Percentiles rank a stretch among this genome's conserved stretches.
phyloP scores from a whole-genome alignment of 768 basidiomycete genomes.

The Podaxis rugospora region DNA sequence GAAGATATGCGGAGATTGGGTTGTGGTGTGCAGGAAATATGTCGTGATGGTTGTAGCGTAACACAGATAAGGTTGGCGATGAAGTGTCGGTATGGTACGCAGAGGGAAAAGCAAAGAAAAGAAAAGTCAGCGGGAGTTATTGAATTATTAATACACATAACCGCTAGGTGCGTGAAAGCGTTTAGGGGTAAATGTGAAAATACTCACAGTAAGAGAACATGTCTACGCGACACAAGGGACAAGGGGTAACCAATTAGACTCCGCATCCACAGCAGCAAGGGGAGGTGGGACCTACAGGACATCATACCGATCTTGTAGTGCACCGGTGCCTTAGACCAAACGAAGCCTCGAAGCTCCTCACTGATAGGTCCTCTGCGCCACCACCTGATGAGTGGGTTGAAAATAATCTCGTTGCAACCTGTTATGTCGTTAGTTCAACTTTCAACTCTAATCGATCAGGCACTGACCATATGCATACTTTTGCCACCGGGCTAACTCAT shows the following conservation, averaged over 20 bases:
- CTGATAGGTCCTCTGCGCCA: constrained; percentile 76
- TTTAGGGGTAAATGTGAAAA: constrained; percentile 9
- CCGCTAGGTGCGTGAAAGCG: neutral
- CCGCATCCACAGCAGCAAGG: neutral
- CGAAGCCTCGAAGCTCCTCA: constrained; percentile 63
- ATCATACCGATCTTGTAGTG: constrained; percentile 84
- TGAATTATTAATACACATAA: neutral
- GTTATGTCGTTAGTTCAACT: constrained; percentile 3
- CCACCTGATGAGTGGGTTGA: constrained; percentile 81
- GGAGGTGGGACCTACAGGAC: constrained; percentile 42
- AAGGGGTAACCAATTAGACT: neutral
- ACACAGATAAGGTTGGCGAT: neutral
- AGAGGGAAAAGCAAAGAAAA: neutral
- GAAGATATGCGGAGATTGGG: neutral
- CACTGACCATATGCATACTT: constrained; percentile 57
- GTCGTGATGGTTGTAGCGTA: neutral
- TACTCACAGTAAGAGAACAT: constrained; percentile 44
- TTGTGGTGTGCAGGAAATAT: neutral
- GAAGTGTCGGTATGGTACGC: neutral
- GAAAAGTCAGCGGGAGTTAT: neutral
- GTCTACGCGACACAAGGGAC: constrained; percentile 23
- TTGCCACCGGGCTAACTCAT: constrained; percentile 90
- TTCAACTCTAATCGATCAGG: neutral
- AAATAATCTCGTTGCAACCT: constrained; percentile 75
- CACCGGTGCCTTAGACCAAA: constrained; percentile 72